Percentiles rank a stretch among this genome's conserved stretches.
Evolutionary conservation across 129 eudicot species (phyloP).

Genomic region (Centella asiatica): DNA sequence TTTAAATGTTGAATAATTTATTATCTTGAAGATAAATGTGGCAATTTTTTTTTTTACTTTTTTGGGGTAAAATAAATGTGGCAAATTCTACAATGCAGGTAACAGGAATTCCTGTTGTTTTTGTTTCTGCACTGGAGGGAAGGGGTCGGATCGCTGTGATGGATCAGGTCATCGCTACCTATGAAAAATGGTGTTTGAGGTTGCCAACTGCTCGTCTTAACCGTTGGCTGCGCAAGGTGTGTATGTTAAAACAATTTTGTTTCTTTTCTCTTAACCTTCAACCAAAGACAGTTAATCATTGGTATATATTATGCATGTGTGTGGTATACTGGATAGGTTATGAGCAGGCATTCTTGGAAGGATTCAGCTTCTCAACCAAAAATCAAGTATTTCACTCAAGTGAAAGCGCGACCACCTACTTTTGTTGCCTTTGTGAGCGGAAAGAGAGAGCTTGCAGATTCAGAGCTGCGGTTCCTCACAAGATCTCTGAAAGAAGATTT

Average conservation of each 20-base stretch:
- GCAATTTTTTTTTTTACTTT: not conserved
- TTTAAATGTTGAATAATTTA: too few species aligned
- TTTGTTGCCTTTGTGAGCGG: conserved; percentile 90
- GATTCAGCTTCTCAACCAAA: conserved; percentile 83
- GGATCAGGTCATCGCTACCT: conserved; percentile 69
- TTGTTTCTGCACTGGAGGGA: conserved; percentile 86
- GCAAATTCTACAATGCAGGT: conserved; percentile 34
- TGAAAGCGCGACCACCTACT: conserved; percentile 94
- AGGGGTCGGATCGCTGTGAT: conserved; percentile 68
- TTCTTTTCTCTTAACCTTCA: not conserved
- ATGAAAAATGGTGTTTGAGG: conserved; percentile 86
- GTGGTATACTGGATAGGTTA: conserved; percentile 37
- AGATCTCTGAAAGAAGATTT: conserved; percentile 91
- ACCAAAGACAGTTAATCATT: not conserved
- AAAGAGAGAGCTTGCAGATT: conserved; percentile 56
- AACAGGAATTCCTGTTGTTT: conserved; percentile 87
- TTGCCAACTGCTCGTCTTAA: conserved; percentile 89
- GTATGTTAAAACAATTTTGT: not conserved
- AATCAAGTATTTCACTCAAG: conserved; percentile 87
- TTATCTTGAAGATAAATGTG: not conserved
- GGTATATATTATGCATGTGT: not conserved
- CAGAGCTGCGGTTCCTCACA: conserved; percentile 80
- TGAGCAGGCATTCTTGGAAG: conserved; percentile 99
- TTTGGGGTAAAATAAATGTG: too few species aligned
- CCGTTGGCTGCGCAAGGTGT: conserved; percentile 88